phyloP scores from a whole-genome alignment of 345 rosid species.

The Lumnitzera littorea region DNA sequence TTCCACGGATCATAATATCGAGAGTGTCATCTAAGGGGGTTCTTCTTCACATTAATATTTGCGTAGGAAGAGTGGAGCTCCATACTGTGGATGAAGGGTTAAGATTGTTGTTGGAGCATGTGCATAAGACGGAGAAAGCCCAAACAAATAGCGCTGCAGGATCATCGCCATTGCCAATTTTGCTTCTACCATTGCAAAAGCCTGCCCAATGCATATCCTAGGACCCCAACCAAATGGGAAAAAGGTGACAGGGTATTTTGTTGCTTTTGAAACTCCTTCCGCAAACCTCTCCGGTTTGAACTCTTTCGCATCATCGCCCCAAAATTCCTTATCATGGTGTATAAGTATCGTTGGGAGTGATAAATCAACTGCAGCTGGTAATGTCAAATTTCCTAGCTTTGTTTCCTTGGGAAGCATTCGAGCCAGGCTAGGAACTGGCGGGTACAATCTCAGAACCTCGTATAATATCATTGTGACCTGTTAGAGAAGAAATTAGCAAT shows the following conservation, averaged over 20 bases:
- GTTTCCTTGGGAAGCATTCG: too few species aligned
- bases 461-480: conserved; percentile 29
- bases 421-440: conserved; percentile 8
- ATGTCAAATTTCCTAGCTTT: too few species aligned
- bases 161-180: conserved; percentile 47
- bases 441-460: conserved; percentile 36
- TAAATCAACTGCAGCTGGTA: conserved; percentile 5
- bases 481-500: neutral
- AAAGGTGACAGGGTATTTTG: conserved; percentile 16
- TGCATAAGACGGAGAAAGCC: conserved; percentile 41
- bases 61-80: conserved; percentile 14
- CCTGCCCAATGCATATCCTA: conserved; percentile 26
- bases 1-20: conserved; percentile 2
- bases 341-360: conserved; percentile 17
- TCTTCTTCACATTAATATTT: too few species aligned
- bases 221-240: conserved; percentile 34
- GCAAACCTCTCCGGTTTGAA: conserved; percentile 31
- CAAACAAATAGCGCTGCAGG: conserved; percentile 31
- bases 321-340: conserved; percentile 22
- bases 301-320: conserved; percentile 29
- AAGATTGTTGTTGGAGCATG: conserved; percentile 41
- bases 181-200: conserved; percentile 47
- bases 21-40: too few species aligned
- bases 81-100: conserved; percentile 48
- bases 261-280: conserved; percentile 26